These are phyloP conservation scores for Asterophora lycoperdoides DNA, from an alignment of 768 basidiomycete species.

Conservation along the genomic window DNA sequence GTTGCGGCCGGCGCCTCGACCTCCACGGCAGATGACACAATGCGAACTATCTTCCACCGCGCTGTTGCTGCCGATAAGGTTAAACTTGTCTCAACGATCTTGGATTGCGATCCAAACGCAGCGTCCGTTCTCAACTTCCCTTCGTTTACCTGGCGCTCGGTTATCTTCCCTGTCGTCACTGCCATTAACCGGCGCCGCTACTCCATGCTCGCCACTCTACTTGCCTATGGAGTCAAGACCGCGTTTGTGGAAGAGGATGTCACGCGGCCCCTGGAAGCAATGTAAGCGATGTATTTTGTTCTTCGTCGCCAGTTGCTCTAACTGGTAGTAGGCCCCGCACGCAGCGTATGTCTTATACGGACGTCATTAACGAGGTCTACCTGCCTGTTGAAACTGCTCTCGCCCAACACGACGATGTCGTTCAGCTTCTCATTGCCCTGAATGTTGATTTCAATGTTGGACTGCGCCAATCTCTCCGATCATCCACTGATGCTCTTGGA, in stretches of 20 bases:
- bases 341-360: constrained; percentile 21
- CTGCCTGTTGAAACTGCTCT: constrained; percentile 38
- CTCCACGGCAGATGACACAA: constrained; percentile 33
- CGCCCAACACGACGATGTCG: constrained; percentile 31
- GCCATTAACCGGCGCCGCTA: constrained; percentile 33
- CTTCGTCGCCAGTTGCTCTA: not conserved
- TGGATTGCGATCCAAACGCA: constrained; percentile 40
- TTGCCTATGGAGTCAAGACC: constrained; percentile 39
- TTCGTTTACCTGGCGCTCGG: constrained; percentile 19
- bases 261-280: constrained; percentile 28
- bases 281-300: constrained; percentile 21
- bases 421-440: constrained; percentile 34
- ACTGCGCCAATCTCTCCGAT: constrained; percentile 20
- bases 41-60: constrained; percentile 39
- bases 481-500: constrained; percentile 5
- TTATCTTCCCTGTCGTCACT: constrained; percentile 34
- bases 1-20: constrained; percentile 38
- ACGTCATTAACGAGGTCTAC: constrained; percentile 24
- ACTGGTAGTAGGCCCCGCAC: constrained; percentile 9
- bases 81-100: constrained; percentile 36
- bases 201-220: constrained; percentile 32
- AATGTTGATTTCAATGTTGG: constrained; percentile 33
- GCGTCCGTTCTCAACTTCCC: constrained; percentile 37
- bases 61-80: constrained; percentile 32
- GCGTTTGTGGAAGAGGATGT: constrained; percentile 32